phyloP scores from a whole-genome alignment of 768 basidiomycete species.

The Boletus insuetus region DNA sequence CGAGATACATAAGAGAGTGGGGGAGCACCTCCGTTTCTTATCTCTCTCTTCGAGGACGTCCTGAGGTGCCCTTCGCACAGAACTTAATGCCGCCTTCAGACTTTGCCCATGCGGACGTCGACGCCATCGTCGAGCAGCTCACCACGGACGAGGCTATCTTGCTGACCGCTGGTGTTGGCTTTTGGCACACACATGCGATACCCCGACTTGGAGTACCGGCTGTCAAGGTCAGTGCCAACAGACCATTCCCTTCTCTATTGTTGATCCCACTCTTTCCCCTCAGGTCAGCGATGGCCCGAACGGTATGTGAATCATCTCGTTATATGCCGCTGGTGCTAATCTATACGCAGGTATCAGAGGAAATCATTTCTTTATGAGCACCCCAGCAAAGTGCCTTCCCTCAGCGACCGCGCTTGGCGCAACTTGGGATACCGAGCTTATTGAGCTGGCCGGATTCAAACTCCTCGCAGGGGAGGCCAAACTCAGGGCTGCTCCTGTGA shows the following conservation, averaged over 20 bases:
- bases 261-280: background rate
- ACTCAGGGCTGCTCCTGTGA: slow-evolving; percentile 60
- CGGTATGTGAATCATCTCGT: slow-evolving; percentile 37
- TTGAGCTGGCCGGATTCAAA: slow-evolving; percentile 58
- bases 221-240: slow-evolving; percentile 46
- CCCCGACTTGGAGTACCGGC: slow-evolving; percentile 68
- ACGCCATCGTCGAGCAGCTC: slow-evolving; percentile 59
- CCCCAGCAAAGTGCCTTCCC: slow-evolving; percentile 76
- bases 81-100: slow-evolving; percentile 60
- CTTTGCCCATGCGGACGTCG: slow-evolving; percentile 62
- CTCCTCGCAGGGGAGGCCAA: slow-evolving; percentile 73
- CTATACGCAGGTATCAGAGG: slow-evolving; percentile 49
- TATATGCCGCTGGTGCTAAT: background rate
- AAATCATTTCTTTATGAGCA: slow-evolving; percentile 77
- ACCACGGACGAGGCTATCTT: slow-evolving; percentile 73
- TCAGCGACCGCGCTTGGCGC: slow-evolving; percentile 73
- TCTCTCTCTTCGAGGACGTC: slow-evolving; percentile 7
- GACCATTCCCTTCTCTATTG: slow-evolving; percentile 1
- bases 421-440: slow-evolving; percentile 66
- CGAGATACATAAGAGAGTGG: slow-evolving; percentile 4
- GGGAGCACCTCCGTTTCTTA: background rate
- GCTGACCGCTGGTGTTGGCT: slow-evolving; percentile 70
- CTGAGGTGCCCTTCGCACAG: background rate
- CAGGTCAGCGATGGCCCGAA: slow-evolving; percentile 82
- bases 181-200: slow-evolving; percentile 71